Base-by-base conservation (phyloP, 2,329 filamentous ascomycete genomes). In the Chrysosporium queenslandicum region DNA sequence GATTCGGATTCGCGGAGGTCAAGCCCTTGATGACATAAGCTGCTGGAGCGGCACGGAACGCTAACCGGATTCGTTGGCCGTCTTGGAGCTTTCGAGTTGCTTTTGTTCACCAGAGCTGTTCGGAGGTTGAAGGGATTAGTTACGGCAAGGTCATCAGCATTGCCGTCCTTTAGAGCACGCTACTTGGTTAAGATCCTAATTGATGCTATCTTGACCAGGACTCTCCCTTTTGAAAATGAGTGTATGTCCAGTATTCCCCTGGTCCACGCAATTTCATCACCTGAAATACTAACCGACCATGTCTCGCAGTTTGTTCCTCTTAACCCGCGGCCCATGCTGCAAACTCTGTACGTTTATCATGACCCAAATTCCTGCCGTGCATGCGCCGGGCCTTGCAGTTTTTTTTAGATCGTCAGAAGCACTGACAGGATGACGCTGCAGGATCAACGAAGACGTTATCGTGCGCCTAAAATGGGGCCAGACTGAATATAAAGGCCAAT, bases 391-490 rank as follows among this genome's bases (percentile, higher is more conserved):
- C 18, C 25, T 18, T 9, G 6, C 23, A 30, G 11, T 30, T 11
- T 11, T 30, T 30, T 30, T n/a, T n/a, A n/a, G n/a, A n/a, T n/a
- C n/a, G n/a, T n/a, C n/a, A n/a, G n/a, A n/a, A n/a, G n/a, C n/a
- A n/a, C n/a, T n/a, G n/a, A n/a, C n/a, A n/a, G n/a, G n/a, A n/a
- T n/a, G n/a, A n/a, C n/a, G n/a, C n/a, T n/a, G 43, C 59, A 89
- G 85, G 58, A 86, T 98, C 72, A 86, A 94, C 75, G 86, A 94
- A 70, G 81, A 91, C 65, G 83, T 98, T 65, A 77, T 90, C 58
- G 86, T 98, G 58, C 87, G 90, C 63, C 80, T 98, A 59, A 98
- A 98, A 79, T 98, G 92, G 92, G 89, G 88, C 62, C 85, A 96
- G 71, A 92, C 88, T 55, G 92, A 98, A 71, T 98, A 98, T 80